Evolutionary conservation across 1,284 basidiomycete genomes (phyloP).

Genomic region (Trichosporon sp.): DNA sequence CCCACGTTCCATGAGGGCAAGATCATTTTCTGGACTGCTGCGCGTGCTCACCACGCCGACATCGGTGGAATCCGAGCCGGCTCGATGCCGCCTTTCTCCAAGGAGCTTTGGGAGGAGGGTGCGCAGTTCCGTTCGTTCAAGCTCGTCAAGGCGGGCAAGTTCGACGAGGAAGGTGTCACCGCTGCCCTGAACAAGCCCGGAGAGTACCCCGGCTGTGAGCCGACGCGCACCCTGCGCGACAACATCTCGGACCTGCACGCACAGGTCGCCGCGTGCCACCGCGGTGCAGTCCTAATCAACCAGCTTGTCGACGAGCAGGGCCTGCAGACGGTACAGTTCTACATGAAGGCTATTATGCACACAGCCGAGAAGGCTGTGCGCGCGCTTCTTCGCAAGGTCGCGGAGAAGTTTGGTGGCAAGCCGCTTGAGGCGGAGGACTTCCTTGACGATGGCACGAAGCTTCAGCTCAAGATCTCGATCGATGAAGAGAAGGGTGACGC

Average conservation of each 20-base stretch:
- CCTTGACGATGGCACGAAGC: slow-evolving; percentile 48
- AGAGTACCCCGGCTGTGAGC: slow-evolving; percentile 78
- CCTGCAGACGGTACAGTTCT: slow-evolving; percentile 60
- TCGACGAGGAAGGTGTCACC: slow-evolving; percentile 65
- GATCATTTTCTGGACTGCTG: slow-evolving; percentile 53
- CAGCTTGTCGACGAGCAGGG: slow-evolving; percentile 54
- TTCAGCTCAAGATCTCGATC: slow-evolving; percentile 73
- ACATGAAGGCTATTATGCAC: slow-evolving; percentile 84
- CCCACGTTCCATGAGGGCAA: slow-evolving; percentile 48
- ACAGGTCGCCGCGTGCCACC: slow-evolving; percentile 50
- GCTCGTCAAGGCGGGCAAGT: slow-evolving; percentile 48
- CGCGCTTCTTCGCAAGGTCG: slow-evolving; percentile 76
- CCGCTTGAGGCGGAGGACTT: slow-evolving; percentile 62
- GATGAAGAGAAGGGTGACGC: slow-evolving; percentile 76
- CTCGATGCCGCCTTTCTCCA: slow-evolving; percentile 59
- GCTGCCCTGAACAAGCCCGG: slow-evolving; percentile 86
- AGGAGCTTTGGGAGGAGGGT: slow-evolving; percentile 58
- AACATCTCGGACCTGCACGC: slow-evolving; percentile 51
- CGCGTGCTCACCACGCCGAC: slow-evolving; percentile 57
- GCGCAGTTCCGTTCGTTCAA: slow-evolving; percentile 62
- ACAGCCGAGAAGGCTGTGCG: slow-evolving; percentile 90
- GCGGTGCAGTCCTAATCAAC: slow-evolving; percentile 46
- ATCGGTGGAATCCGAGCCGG: slow-evolving; percentile 53
- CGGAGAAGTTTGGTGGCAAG: slow-evolving; percentile 67
- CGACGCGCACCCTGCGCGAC: slow-evolving; percentile 79